Evolutionary conservation across 441 rosid species (phyloP).

Genomic region (Jatropha podagrica): DNA sequence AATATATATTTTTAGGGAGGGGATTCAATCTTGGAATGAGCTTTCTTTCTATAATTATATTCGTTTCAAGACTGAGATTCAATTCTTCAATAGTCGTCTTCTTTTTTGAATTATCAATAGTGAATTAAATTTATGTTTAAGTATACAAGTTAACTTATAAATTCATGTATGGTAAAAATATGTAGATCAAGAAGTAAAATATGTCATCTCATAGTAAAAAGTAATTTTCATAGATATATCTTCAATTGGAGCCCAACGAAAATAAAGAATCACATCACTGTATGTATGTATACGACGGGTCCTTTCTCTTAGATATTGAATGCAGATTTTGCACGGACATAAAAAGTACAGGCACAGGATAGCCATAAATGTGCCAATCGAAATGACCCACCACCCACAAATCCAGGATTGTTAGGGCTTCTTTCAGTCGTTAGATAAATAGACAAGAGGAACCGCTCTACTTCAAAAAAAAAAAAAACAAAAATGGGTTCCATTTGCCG

Average conservation of each 20-base stretch:
- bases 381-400: constrained; percentile 46
- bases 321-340: constrained; percentile 18
- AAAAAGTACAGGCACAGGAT: constrained; percentile 18
- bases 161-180: no score
- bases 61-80: no score
- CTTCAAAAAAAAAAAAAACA: neutral
- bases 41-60: no score
- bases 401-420: constrained; percentile 27
- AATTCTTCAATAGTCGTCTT: no score
- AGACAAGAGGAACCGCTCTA: constrained; percentile 26
- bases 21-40: no score
- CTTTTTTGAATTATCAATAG: no score
- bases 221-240: neutral
- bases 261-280: neutral
- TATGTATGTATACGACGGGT: neutral
- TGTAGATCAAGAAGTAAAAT: no score
- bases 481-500: constrained; percentile 37
- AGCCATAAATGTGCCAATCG: constrained; percentile 25
- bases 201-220: no score
- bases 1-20: no score
- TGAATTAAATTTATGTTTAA: no score
- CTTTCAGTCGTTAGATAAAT: constrained; percentile 13
- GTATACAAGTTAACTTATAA: no score
- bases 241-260: neutral
- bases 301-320: constrained; percentile 9